Conservation (phyloP, 306 rosid genomes). For the Sicyos baderoa region DNA sequence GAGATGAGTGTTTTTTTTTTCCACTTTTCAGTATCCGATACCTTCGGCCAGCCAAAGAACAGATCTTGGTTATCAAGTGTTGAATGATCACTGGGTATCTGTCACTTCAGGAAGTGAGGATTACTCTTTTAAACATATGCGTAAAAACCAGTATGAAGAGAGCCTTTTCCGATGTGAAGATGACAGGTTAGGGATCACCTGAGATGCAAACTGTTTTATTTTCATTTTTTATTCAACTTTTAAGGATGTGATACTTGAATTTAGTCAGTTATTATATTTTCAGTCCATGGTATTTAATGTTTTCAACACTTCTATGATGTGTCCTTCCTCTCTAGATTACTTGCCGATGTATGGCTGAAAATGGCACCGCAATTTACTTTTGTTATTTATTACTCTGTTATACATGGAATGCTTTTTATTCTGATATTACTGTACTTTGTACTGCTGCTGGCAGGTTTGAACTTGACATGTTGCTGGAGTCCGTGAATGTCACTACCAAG, state of each 20-base stretch:
- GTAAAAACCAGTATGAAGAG: constrained; percentile 98
- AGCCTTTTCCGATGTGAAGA: constrained; percentile 98
- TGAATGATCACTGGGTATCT: constrained; percentile 96
- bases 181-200: constrained; percentile 62
- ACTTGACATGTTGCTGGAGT: constrained; percentile 96
- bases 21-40: constrained; percentile 68
- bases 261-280: neutral
- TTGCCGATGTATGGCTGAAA: neutral
- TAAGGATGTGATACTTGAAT: constrained; percentile 8
- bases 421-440: constrained; percentile 28
- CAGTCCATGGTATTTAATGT: neutral
- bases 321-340: neutral
- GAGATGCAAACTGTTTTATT: constrained; percentile 16
- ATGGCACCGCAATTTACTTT: neutral
- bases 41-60: constrained; percentile 85
- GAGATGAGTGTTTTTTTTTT: constrained; percentile 16
- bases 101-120: constrained; percentile 99
- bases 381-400: neutral
- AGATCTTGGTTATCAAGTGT: constrained; percentile 67
- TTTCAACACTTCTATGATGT: neutral
- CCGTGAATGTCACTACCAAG: constrained; percentile 75
- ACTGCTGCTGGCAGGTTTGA: constrained; percentile 65
- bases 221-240: constrained; percentile 14
- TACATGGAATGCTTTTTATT: neutral
- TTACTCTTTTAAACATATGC: constrained; percentile 98